These are phyloP conservation scores for Sonneratia alba DNA, from an alignment of 345 rosid species.

Conservation along the genomic window DNA sequence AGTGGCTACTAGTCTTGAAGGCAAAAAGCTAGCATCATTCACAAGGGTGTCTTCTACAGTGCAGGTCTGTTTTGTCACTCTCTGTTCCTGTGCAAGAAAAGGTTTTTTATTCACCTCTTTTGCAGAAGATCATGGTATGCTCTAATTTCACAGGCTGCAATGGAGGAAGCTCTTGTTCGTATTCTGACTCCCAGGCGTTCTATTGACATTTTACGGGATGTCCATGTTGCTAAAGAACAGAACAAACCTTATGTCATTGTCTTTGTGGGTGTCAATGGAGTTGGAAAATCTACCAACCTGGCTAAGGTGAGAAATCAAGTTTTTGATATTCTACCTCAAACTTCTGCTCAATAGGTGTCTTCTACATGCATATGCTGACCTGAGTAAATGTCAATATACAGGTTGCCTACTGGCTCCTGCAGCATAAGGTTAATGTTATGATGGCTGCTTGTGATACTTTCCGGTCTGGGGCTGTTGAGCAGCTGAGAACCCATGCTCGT, in stretches of 20 bases:
- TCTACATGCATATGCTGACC: not conserved
- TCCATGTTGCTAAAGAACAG: conserved; percentile 87
- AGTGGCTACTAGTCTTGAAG: conserved; percentile 90
- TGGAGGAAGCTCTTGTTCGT: conserved; percentile 95
- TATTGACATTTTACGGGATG: conserved; percentile 89
- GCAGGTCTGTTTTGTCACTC: conserved; percentile 40
- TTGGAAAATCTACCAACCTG: conserved; percentile 94
- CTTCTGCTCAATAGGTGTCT: not conserved
- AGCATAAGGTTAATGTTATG: conserved; percentile 86
- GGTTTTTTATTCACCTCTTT: not conserved
- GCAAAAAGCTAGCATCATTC: conserved; percentile 91
- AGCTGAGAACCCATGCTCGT: conserved; percentile 91
- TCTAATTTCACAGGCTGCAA: conserved; percentile 55
- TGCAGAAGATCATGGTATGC: not conserved
- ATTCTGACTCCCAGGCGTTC: conserved; percentile 97
- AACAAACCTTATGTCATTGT: conserved; percentile 89
- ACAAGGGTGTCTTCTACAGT: conserved; percentile 96
- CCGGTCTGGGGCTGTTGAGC: conserved; percentile 99
- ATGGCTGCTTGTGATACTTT: conserved; percentile 99
- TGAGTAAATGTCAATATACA: conserved; percentile 16
- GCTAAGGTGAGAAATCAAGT: conserved; percentile 47
- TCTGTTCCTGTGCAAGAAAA: not conserved
- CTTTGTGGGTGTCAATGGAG: conserved; percentile 97
- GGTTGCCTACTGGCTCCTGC: conserved; percentile 98
- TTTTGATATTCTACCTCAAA: not conserved